Evolutionary conservation across 2,329 filamentous ascomycete species (phyloP).

Genomic region (Pseudogymnoascus sp.): DNA sequence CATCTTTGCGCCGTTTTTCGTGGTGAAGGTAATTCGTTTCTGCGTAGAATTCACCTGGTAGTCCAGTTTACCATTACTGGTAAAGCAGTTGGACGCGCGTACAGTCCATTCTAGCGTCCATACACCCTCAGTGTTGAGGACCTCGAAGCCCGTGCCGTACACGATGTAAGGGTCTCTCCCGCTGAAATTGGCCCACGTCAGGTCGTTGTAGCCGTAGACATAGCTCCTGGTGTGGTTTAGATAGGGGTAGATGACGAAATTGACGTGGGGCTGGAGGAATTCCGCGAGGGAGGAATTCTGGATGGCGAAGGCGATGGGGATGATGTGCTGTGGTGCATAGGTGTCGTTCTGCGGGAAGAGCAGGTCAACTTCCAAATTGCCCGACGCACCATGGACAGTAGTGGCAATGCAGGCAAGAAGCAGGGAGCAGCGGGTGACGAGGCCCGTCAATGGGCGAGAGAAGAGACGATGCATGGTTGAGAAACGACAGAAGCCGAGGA

Average conservation of each 20-base stretch:
- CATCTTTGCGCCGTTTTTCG: not conserved
- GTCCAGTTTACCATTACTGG: not conserved
- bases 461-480: no score
- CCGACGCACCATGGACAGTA: slow-evolving; percentile 9
- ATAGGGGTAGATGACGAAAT: slow-evolving; percentile 1
- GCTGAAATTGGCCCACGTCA: not conserved
- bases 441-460: no score
- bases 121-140: not conserved
- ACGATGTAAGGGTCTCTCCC: not conserved
- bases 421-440: no score
- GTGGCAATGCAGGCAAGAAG: not conserved
- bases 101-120: slow-evolving; percentile 6
- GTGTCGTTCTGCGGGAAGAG: slow-evolving; percentile 25
- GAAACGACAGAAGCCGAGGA: no score
- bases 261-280: slow-evolving; percentile 10
- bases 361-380: slow-evolving; percentile 20
- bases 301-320: slow-evolving; percentile 24
- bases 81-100: not conserved
- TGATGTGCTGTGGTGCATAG: slow-evolving; percentile 18
- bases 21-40: not conserved
- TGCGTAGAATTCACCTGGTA: not conserved
- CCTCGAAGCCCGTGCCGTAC: not conserved
- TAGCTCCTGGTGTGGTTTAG: not conserved
- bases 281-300: slow-evolving; percentile 17
- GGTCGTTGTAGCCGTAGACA: not conserved